These are phyloP conservation scores for Akebia trifoliata DNA, from an alignment of 164 flowering plant species.

Conservation along the genomic window DNA sequence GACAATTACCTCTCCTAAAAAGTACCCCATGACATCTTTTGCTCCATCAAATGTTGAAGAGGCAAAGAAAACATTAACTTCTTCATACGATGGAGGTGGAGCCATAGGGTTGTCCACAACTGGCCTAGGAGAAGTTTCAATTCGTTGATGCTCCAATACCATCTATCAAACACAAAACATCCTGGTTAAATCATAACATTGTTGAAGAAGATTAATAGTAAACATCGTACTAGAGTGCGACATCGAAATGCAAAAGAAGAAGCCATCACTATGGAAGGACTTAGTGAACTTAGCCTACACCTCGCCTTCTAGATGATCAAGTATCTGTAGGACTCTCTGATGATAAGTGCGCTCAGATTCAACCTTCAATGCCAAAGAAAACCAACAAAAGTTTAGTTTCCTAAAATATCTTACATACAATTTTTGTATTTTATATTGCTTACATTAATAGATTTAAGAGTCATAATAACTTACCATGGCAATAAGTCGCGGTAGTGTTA, in stretches of 20 bases:
- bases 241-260: too few relatives aligned
- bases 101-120: slow-evolving; percentile 40
- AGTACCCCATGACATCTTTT: slow-evolving; percentile 59
- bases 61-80: slow-evolving; percentile 51
- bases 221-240: too few relatives aligned
- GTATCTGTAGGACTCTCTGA: slow-evolving; percentile 70
- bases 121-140: slow-evolving; percentile 67
- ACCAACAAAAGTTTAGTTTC: too few relatives aligned
- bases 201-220: not conserved
- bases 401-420: too few relatives aligned
- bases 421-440: too few relatives aligned
- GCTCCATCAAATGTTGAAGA: slow-evolving; percentile 44
- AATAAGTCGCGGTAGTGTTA: slow-evolving; percentile 83
- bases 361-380: slow-evolving; percentile 56
- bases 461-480: slow-evolving; percentile 52
- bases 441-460: not conserved
- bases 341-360: slow-evolving; percentile 85
- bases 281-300: slow-evolving; percentile 24
- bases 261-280: not conserved
- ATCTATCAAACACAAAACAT: slow-evolving; percentile 39
- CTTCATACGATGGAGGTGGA: slow-evolving; percentile 80
- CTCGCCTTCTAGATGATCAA: slow-evolving; percentile 86
- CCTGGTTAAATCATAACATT: slow-evolving; percentile 5
- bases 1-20: slow-evolving; percentile 73
- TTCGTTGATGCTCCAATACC: slow-evolving; percentile 64